These are phyloP conservation scores for Diplotaxis tenuifolia DNA, from an alignment of 345 rosid genomes.

Conservation along the genomic window DNA sequence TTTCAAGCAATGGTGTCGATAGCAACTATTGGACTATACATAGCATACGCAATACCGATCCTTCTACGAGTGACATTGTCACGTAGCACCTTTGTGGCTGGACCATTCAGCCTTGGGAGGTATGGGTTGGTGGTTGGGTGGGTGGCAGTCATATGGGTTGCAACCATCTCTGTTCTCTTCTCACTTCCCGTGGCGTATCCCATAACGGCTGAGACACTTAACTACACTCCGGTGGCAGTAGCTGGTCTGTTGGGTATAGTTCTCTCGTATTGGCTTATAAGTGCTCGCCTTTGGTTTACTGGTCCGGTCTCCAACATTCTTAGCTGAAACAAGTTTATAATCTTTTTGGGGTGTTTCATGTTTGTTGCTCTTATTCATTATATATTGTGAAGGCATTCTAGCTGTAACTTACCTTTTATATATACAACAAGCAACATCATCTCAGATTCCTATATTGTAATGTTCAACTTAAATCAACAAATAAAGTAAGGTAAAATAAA, in stretches of 20 bases:
- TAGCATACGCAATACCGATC: constrained; percentile 89
- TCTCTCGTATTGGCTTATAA: constrained; percentile 58
- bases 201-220: constrained; percentile 68
- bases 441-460: neutral
- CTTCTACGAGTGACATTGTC: constrained; percentile 81
- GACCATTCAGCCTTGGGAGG: constrained; percentile 85
- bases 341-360: neutral
- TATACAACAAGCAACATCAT: neutral
- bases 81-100: constrained; percentile 61
- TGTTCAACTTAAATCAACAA: neutral
- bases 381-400: constrained; percentile 19
- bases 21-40: constrained; percentile 90
- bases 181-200: constrained; percentile 93
- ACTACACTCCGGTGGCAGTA: constrained; percentile 92
- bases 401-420: neutral
- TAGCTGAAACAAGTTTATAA: constrained; percentile 26
- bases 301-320: constrained; percentile 75
- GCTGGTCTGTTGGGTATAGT: constrained; percentile 61
- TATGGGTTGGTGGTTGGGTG: constrained; percentile 69
- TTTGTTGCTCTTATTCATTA: constrained; percentile 14
- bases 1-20: constrained; percentile 97
- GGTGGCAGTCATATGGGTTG: constrained; percentile 89
- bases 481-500: neutral
- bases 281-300: constrained; percentile 78
- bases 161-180: constrained; percentile 82